phyloP scores from a whole-genome alignment of 352 stramenopile genomes.

The Pythium utonaiense region DNA sequence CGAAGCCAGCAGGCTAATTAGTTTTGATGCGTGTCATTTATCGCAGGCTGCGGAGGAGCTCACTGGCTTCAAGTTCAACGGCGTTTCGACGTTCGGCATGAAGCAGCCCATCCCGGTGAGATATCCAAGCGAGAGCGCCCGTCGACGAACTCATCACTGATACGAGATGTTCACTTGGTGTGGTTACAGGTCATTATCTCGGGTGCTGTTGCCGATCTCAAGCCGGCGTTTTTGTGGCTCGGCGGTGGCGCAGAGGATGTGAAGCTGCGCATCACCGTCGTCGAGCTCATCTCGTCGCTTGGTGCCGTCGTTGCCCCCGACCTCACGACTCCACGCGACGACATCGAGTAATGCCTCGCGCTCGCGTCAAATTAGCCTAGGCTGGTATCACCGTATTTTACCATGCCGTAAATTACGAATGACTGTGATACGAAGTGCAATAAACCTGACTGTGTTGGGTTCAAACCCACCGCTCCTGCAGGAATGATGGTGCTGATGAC shows the following conservation, averaged over 20 bases:
- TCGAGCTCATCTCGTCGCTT: slow-evolving; percentile 55
- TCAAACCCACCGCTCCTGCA: slow-evolving; percentile 12
- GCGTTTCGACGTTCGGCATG: slow-evolving; percentile 82
- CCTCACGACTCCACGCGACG: slow-evolving; percentile 52
- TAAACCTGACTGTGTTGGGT: slow-evolving; percentile 2
- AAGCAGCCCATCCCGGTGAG: slow-evolving; percentile 56
- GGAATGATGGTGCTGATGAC: slow-evolving; percentile 15
- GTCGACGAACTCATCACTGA: no score
- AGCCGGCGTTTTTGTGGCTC: slow-evolving; percentile 72
- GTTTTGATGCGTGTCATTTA: background rate
- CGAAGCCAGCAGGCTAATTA: background rate
- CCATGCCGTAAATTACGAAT: background rate
- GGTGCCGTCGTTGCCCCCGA: slow-evolving; percentile 46
- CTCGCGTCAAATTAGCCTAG: background rate
- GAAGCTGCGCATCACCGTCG: slow-evolving; percentile 73
- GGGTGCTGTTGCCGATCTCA: slow-evolving; percentile 43
- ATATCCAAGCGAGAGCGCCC: background rate
- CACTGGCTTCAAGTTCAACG: slow-evolving; percentile 86
- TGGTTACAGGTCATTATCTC: slow-evolving; percentile 60
- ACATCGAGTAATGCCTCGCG: slow-evolving; percentile 16
- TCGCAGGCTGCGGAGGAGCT: slow-evolving; percentile 55
- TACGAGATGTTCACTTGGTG: no score
- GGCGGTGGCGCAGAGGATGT: slow-evolving; percentile 70
- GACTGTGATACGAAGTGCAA: no score
- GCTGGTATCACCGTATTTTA: background rate